These are phyloP conservation scores for Xylaria bambusicola DNA, from an alignment of 495 filamentous ascomycete genomes.

Conservation along the genomic window DNA sequence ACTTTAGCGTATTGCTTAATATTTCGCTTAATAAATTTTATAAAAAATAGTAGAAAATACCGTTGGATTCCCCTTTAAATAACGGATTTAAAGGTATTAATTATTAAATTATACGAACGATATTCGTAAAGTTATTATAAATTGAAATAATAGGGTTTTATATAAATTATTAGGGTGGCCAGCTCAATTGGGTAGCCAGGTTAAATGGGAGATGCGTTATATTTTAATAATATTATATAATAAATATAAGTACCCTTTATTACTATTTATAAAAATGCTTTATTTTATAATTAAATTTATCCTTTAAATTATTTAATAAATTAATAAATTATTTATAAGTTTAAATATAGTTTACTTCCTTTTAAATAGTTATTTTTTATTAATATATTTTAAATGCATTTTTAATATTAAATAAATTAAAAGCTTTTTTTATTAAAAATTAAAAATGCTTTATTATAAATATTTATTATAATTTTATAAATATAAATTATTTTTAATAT, in stretches of 20 bases:
- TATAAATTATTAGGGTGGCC: too few relatives aligned
- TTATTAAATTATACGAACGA: too few relatives aligned
- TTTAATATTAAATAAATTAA: slow-evolving; percentile 15
- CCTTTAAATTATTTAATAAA: slow-evolving; percentile 23
- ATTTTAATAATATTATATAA: slow-evolving; percentile 18
- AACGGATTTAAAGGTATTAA: too few relatives aligned
- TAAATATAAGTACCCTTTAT: slow-evolving; percentile 23
- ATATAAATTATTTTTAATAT: slow-evolving; percentile 6
- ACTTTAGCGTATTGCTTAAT: too few relatives aligned
- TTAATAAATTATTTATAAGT: slow-evolving; percentile 22
- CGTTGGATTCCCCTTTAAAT: too few relatives aligned
- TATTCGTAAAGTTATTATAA: too few relatives aligned
- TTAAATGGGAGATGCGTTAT: too few relatives aligned
- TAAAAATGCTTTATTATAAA: slow-evolving; percentile 11
- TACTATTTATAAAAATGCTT: slow-evolving; percentile 13
- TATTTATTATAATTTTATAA: slow-evolving; percentile 15
- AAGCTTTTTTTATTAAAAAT: slow-evolving; percentile 12
- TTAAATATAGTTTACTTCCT: slow-evolving; percentile 24
- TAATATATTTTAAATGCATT: slow-evolving; percentile 30
- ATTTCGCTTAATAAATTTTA: too few relatives aligned
- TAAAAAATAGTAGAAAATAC: too few relatives aligned
- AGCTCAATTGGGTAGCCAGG: too few relatives aligned
- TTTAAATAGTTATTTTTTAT: slow-evolving; percentile 18
- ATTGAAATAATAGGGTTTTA: too few relatives aligned
- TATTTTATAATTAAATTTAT: slow-evolving; percentile 22